These are phyloP conservation scores for Vachellia pachyceras DNA, from an alignment of 306 rosid genomes.

Conservation along the genomic window DNA sequence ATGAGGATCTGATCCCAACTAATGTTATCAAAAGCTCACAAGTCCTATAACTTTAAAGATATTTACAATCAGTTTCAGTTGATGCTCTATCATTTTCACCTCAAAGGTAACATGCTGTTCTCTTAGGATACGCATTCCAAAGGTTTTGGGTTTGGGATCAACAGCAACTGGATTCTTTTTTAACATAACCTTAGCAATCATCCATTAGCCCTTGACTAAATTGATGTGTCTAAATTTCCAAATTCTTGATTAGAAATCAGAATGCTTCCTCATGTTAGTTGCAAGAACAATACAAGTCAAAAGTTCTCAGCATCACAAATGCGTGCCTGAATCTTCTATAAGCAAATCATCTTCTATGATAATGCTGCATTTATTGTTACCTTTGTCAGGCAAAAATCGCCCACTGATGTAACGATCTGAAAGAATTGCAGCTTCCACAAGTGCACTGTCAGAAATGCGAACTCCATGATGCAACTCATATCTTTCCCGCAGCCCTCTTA, in stretches of 20 bases:
- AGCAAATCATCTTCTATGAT: neutral
- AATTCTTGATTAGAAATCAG: conserved; percentile 29
- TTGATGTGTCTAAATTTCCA: neutral
- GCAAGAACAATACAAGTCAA: neutral
- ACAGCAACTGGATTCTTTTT: conserved; percentile 12
- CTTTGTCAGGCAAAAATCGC: conserved; percentile 97
- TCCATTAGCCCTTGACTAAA: neutral
- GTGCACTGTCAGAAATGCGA: conserved; percentile 95
- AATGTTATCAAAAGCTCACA: conserved; percentile 7
- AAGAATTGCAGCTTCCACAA: conserved; percentile 95
- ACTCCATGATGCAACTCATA: conserved; percentile 99
- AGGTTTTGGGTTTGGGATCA: conserved; percentile 18
- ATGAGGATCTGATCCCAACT: conserved; percentile 17
- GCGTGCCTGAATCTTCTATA: conserved; percentile 23
- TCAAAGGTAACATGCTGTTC: neutral
- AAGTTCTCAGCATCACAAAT: conserved; percentile 6
- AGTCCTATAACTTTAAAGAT: conserved; percentile 23
- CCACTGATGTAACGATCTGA: conserved; percentile 99
- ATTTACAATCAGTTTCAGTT: conserved; percentile 26
- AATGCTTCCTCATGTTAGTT: neutral
- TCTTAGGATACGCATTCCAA: conserved; percentile 1
- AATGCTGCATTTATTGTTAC: conserved; percentile 44
- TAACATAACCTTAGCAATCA: neutral
- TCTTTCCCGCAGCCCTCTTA: conserved; percentile 95
- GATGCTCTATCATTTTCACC: neutral